These are phyloP conservation scores for Hypoxylon crocopeplum DNA, from an alignment of 495 filamentous ascomycete genomes.

Conservation along the genomic window DNA sequence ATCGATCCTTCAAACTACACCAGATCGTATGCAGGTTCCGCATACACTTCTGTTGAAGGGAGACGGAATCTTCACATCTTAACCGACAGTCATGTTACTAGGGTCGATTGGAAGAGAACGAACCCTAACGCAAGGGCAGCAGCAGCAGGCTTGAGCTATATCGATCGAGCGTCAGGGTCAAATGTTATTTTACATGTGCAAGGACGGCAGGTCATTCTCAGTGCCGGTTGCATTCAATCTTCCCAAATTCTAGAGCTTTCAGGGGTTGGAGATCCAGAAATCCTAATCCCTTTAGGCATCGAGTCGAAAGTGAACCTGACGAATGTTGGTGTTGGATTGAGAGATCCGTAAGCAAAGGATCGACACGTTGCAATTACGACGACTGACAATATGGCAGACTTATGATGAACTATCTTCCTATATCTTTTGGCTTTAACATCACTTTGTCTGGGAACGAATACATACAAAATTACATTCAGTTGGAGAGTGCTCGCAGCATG, in stretches of 20 bases:
- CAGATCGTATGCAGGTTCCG: background rate
- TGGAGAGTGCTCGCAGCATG: background rate
- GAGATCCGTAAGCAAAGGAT: background rate
- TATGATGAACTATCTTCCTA: conserved; percentile 2
- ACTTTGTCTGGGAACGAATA: background rate
- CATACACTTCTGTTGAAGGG: background rate
- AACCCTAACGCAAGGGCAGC: background rate
- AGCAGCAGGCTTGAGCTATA: background rate
- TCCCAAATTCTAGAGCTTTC: conserved; percentile 14
- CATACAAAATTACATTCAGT: conserved; percentile 5
- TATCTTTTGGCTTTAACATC: background rate
- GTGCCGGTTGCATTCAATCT: conserved; percentile 10
- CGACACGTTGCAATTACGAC: too few species aligned
- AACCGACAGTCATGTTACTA: background rate
- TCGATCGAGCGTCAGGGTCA: background rate
- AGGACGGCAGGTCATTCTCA: conserved; percentile 2
- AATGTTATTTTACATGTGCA: background rate
- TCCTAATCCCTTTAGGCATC: background rate
- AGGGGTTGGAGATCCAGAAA: conserved; percentile 2
- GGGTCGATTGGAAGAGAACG: background rate
- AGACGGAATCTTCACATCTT: background rate
- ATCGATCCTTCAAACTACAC: background rate
- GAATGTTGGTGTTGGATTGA: conserved; percentile 4
- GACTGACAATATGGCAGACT: background rate
- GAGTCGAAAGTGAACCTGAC: background rate